Conservation (phyloP, 805 yeast genomes). For the Zygotorulaspora sp. region DNA sequence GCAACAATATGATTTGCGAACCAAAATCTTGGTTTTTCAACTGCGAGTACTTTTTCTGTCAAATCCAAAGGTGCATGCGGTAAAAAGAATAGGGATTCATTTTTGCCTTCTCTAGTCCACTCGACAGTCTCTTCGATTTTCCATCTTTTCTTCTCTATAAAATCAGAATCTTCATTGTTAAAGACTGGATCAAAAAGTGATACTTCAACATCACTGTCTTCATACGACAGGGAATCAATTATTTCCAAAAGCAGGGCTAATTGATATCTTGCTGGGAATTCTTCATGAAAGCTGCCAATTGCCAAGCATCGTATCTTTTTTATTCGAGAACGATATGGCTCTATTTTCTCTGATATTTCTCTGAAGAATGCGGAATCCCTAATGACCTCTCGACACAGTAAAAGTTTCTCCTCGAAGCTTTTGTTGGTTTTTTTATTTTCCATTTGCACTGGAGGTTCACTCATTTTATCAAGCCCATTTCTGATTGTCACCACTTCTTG, state of each 20-base stretch:
- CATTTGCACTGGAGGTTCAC: too few species aligned
- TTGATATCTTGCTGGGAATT: constrained; percentile 60
- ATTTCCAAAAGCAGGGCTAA: constrained; percentile 53
- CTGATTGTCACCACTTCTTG: too few species aligned
- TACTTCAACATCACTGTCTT: constrained; percentile 25
- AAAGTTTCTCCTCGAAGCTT: constrained; percentile 14
- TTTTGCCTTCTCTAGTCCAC: constrained; percentile 17
- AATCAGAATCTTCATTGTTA: constrained; percentile 39
- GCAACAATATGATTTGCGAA: constrained; percentile 50
- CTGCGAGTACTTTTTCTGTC: constrained; percentile 40
- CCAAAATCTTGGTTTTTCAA: constrained; percentile 37
- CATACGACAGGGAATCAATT: constrained; percentile 21
- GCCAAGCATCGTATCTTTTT: constrained; percentile 59
- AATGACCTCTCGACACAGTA: constrained; percentile 22
- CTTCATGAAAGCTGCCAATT: constrained; percentile 60
- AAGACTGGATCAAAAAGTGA: constrained; percentile 67
- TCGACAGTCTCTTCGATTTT: constrained; percentile 25
- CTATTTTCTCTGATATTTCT: constrained; percentile 23
- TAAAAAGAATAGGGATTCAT: constrained; percentile 47
- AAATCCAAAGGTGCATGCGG: constrained; percentile 71
- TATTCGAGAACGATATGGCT: constrained; percentile 12
- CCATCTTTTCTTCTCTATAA: constrained; percentile 34
- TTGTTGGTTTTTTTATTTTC: constrained; percentile 1
- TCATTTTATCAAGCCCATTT: too few species aligned
- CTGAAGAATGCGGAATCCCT: constrained; percentile 29